Base-by-base conservation (phyloP, 371 early-diverging fungal genomes). In the Coemansia sp. region DNA sequence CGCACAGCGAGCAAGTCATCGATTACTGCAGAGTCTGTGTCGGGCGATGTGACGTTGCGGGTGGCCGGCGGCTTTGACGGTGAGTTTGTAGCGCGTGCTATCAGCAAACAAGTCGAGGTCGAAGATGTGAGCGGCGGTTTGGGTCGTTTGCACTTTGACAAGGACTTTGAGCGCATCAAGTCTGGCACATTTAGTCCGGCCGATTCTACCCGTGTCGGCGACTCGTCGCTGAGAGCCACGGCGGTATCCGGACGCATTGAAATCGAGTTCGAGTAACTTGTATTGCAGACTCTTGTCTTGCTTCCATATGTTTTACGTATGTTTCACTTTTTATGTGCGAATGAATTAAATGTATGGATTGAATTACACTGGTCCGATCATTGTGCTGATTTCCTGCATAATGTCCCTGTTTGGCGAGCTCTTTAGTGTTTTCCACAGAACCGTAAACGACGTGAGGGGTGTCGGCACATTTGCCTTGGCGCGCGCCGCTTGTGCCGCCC, bases 111-210 rank as follows among this genome's bases (percentile, higher is more conserved):
- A 19, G 66, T 69, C 44, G 70, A 59, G 21, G 67, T 78, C 28
- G 74, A 78, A 58, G 78, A 78, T 58, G 66, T 29, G 51, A 73
- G 78, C 65, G 70, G 66, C 49, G 78, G 74, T 19, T 58, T 63
- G 59, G 68, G 52, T 66, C 78, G 74, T 55, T 61, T 78, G 74
- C 78, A 70, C 70, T 78, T 78, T 70, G 70, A 69, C 78, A 73
- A 66, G 61, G 62, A 78, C 61, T 32, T 53, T 4, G 21, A 46
- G 15, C 66, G 65, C 64, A 44, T 63, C 19, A 78, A 78, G 64
- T 51, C 63, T 26, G 78, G 78, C 36, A 76, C 76, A 21, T 76
- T 68, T 60, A 69, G 76, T 8, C 76, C 76, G 11, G 72, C 56
- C 24, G 51, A 65, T 44, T 58, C 46, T 36, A 58, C 59, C 32